Base-by-base conservation (phyloP, 495 filamentous ascomycete genomes). In the Hypoxylon subgilvum region DNA sequence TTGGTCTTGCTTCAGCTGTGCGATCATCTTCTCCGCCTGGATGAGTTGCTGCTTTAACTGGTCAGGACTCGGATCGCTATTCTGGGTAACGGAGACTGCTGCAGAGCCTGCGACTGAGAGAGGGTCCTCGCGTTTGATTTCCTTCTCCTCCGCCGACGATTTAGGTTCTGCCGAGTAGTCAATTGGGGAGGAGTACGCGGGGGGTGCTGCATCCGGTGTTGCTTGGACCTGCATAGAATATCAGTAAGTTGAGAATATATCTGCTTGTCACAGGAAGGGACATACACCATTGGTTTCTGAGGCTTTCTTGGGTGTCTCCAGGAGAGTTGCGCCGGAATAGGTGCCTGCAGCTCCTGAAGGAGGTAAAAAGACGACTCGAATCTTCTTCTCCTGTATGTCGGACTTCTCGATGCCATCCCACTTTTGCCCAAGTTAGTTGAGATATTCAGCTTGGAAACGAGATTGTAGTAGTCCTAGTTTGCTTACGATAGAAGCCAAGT, bases 311-410 rank as follows among this genome's bases (percentile, higher is more conserved):
- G 68, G 68, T 4, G 68, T 70, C 25, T 59, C 51, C 25, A 57
- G 21, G 21, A 53, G 39, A 18, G 34, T 1, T 6, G 60, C 32
- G 10, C 71, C 59, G 6, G 39, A 17, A 36, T 41, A 32, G 72
- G 50, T 13, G n/a, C 73, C 74, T 36, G 86, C 84, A 5, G 50
- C n/a, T 10, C 73, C 74, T 36, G 86, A 83, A 5, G 84, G 79
- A 23, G 87, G 75, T 3, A 97, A 77, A 75, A 89, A 97, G 30
- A 76, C 77, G 50, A 98, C 94, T n/a, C 93, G 87, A 58, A 98
- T 97, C 78, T 97, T 98, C 78, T 88, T 90, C 78, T 98, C 95
- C 65, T 89, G 83, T 50, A 97, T 86, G 0, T 83, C 75, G 1
- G 81, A 78, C 74, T 92, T 97, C 44, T 87, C 78, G 53, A 94